phyloP scores from a whole-genome alignment of 805 yeast species.

The Starmerella stigmatis region DNA sequence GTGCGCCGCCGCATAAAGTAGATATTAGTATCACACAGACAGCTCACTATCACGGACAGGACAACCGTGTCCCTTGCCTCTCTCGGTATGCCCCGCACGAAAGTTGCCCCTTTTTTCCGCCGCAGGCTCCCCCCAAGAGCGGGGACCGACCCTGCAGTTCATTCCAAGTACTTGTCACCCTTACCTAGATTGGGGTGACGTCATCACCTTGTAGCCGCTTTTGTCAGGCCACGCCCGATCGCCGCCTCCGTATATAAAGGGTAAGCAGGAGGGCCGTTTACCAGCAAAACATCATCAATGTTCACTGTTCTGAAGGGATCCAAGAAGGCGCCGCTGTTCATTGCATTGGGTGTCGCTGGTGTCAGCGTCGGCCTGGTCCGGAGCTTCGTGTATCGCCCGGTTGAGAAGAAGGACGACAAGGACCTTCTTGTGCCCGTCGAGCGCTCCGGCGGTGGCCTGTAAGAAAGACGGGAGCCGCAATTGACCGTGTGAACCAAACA shows the following conservation, averaged over 20 bases:
- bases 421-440: constrained; percentile 32
- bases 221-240: constrained; percentile 6
- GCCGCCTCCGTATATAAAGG: constrained; percentile 5
- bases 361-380: constrained; percentile 14
- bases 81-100: neutral
- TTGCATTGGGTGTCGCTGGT: constrained; percentile 14
- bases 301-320: neutral
- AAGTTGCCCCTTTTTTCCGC: neutral
- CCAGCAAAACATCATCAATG: neutral
- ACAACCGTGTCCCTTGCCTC: too few species aligned
- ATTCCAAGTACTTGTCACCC: neutral
- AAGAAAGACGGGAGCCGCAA: too few species aligned
- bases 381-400: constrained; percentile 28
- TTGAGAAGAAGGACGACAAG: constrained; percentile 24
- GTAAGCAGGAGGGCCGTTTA: neutral
- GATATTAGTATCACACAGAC: too few species aligned
- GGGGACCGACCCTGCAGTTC: constrained; percentile 6
- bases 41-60: too few species aligned
- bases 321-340: constrained; percentile 4
- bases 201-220: neutral
- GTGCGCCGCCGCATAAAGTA: too few species aligned
- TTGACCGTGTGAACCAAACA: too few species aligned
- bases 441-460: constrained; percentile 33
- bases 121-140: neutral
- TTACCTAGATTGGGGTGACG: constrained; percentile 1